Base-by-base conservation (phyloP, 1,284 basidiomycete genomes). In the Meira nashicola region DNA sequence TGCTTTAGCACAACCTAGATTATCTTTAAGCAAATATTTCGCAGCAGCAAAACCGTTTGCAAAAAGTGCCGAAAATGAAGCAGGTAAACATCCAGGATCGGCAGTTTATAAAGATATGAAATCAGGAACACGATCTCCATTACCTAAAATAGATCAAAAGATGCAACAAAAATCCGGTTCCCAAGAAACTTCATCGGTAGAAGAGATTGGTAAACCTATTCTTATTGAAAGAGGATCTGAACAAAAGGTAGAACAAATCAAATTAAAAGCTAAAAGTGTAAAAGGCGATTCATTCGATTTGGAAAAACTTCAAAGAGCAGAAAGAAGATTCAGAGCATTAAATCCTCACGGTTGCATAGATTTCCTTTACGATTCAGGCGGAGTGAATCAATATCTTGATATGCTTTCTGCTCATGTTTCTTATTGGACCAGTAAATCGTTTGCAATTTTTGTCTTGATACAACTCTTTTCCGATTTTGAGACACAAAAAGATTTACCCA, bases 281-380 rank as follows among this genome's bases (percentile, higher is more conserved):
- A 40, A 41, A 55, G 19, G n/a, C 9, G 25, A 43, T n/a, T 10
- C 48, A 1, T n/a, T 63, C 2, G 39, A 59, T 50, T 43, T 66
- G 33, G 51, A 58, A 4, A 56, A 50, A 28, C 52, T 64, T n/a
- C 55, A 64, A 44, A 28, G 44, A 12, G 66, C 57, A 11, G 61
- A 67, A 47, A 55, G 62, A 19, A 43, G 37, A 1, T 77, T 76
- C 65, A 61, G 60, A 5, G 74, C 74, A 0, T 66, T 76, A 15
- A 76, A 76, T 43, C 68, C 71, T 21, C 67, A 76, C 48, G 74
- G 74, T 1, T 70, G 71, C 51, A 67, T 76, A 55, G 74, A 76
- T 56, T 76, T 68, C 57, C 57, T 65, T 4, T 66, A 61, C 15
- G 62, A 56, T 6, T 58, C 46, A 28, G 63, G 66, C 53, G 62